Evolutionary conservation across 441 rosid species (phyloP).

Genomic region (Croton laevigatus): DNA sequence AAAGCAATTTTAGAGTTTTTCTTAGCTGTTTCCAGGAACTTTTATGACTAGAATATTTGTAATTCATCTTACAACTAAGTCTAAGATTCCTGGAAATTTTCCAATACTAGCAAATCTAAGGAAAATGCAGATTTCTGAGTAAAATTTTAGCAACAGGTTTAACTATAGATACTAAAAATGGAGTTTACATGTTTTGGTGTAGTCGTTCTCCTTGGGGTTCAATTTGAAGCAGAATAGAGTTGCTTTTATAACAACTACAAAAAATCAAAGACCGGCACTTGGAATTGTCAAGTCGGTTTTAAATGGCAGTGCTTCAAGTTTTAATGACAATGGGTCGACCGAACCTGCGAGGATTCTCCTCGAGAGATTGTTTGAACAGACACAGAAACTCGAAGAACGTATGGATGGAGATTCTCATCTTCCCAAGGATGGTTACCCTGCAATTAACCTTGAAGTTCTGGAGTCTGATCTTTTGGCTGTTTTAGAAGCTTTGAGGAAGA

Average conservation of each 20-base stretch:
- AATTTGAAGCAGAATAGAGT: slow-evolving; percentile 37
- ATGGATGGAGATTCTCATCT: slow-evolving; percentile 33
- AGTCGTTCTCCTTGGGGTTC: slow-evolving; percentile 36
- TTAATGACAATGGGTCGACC: slow-evolving; percentile 47
- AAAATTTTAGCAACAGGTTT: background rate
- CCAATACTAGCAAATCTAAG: no score
- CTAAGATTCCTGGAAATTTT: no score
- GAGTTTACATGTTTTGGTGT: slow-evolving; percentile 23
- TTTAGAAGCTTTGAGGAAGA: slow-evolving; percentile 54
- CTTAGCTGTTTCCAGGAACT: no score
- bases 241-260: slow-evolving; percentile 20
- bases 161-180: background rate
- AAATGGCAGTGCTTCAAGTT: slow-evolving; percentile 35
- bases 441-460: slow-evolving; percentile 42
- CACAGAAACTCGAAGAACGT: slow-evolving; percentile 57
- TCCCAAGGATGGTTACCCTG: slow-evolving; percentile 24
- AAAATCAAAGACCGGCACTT: slow-evolving; percentile 24
- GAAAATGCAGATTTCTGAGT: no score
- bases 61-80: no score
- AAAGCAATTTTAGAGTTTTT: no score
- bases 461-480: slow-evolving; percentile 71
- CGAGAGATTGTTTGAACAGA: slow-evolving; percentile 62
- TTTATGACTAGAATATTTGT: no score
- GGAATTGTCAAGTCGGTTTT: slow-evolving; percentile 36
- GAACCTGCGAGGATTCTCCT: slow-evolving; percentile 56